Conservation (phyloP, 2,329 filamentous ascomycete species). For the Zalaria obscura region DNA sequence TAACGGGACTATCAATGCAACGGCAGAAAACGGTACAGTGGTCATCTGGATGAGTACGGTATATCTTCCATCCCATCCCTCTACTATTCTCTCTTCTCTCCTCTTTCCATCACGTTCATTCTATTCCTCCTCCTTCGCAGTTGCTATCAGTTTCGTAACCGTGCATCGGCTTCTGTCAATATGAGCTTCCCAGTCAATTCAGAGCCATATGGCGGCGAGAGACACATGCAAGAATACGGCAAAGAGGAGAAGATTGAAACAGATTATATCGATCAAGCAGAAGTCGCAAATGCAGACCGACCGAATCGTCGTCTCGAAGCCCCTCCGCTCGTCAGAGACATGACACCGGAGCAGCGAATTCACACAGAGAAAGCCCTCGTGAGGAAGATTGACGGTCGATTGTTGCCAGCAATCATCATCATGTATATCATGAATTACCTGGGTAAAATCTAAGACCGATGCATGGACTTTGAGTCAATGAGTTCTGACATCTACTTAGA, state of each 20-base stretch:
- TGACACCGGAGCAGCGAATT: slow-evolving; percentile 5
- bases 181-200: not conserved
- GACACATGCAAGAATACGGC: not conserved
- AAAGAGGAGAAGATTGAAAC: slow-evolving; percentile 1
- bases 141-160: no score
- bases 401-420: slow-evolving; percentile 55
- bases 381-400: slow-evolving; percentile 54
- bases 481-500: slow-evolving; percentile 25
- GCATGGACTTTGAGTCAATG: no score
- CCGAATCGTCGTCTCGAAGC: slow-evolving; percentile 2
- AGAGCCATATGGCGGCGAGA: not conserved
- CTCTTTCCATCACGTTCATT: no score
- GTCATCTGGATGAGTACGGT: no score
- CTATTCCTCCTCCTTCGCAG: no score
- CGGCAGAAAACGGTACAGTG: no score
- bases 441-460: no score
- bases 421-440: slow-evolving; percentile 66
- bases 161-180: not conserved
- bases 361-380: slow-evolving; percentile 40
- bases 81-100: no score
- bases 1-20: no score
- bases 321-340: slow-evolving; percentile 3
- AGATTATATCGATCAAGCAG: slow-evolving; percentile 1
- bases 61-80: no score
- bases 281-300: slow-evolving; percentile 2